Conservation (phyloP, 345 rosid species). For the Salix brachista region DNA sequence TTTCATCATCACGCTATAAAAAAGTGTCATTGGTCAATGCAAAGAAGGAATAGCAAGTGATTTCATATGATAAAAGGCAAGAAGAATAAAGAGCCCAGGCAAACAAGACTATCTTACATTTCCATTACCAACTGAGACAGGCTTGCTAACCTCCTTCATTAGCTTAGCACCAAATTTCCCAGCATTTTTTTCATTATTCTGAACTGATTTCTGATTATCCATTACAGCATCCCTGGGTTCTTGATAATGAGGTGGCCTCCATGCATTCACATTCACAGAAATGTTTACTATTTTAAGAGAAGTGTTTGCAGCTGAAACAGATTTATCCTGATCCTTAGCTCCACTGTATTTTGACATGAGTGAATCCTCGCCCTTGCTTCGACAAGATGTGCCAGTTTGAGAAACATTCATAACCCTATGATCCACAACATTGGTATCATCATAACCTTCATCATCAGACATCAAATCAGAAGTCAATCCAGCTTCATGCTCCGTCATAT, state of each 20-base stretch:
- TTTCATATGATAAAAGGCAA: not conserved
- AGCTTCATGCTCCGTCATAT: conserved; percentile 36
- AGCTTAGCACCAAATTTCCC: conserved; percentile 33
- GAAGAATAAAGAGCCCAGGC: not conserved
- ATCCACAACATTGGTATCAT: conserved; percentile 30
- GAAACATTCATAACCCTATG: conserved; percentile 23
- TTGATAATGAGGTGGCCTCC: conserved; percentile 47
- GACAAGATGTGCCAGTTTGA: conserved; percentile 32
- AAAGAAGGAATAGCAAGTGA: not conserved
- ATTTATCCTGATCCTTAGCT: conserved; percentile 33
- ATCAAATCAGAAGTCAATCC: conserved; percentile 36
- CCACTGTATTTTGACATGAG: conserved; percentile 36
- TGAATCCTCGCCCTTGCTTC: conserved; percentile 42
- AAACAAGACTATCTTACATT: conserved; percentile 40
- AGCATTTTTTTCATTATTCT: conserved; percentile 28
- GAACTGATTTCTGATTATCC: conserved; percentile 37
- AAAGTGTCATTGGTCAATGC: not conserved
- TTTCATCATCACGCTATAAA: conserved; percentile 20
- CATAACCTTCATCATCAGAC: conserved; percentile 50
- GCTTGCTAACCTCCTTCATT: conserved; percentile 38
- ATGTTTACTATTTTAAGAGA: conserved; percentile 39
- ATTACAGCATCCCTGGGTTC: conserved; percentile 40
- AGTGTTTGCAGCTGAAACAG: conserved; percentile 31
- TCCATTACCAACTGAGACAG: conserved; percentile 47
- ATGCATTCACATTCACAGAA: conserved; percentile 47